phyloP scores from a whole-genome alignment of 140 eudicot species.

The Erigeron philadelphicus region DNA sequence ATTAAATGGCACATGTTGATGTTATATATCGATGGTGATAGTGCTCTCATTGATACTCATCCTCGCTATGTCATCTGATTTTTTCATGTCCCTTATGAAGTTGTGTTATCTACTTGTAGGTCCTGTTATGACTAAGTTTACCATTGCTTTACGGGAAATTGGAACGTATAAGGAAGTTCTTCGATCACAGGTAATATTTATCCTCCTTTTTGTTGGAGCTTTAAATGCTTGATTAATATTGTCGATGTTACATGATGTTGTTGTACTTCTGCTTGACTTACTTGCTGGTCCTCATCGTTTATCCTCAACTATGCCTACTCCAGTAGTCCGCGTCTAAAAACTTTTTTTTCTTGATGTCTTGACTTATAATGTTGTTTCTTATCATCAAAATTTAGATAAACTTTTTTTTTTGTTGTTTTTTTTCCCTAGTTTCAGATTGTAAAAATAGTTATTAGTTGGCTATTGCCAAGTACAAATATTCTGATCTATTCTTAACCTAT shows the following conservation, averaged over 20 bases:
- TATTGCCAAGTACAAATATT: conserved; percentile 1
- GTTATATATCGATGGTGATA: not conserved
- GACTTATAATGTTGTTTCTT: not conserved
- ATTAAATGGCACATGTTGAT: not conserved
- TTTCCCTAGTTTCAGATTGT: not conserved
- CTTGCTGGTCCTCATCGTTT: not conserved
- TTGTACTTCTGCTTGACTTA: not conserved
- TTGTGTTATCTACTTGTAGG: conserved; percentile 40
- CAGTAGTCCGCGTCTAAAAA: not conserved
- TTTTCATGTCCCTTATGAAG: conserved; percentile 12
- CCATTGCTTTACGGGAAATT: conserved; percentile 79
- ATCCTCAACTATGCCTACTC: not conserved
- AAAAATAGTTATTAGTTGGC: not conserved
- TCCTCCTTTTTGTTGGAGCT: not conserved
- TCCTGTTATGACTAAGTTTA: conserved; percentile 85
- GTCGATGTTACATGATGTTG: not conserved
- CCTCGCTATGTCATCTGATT: not conserved
- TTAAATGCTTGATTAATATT: not conserved
- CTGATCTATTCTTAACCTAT: not conserved
- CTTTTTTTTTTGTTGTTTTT: not conserved
- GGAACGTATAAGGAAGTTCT: conserved; percentile 91
- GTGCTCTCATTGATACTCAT: not conserved
- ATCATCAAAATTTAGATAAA: not conserved
- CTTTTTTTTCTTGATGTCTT: not conserved
- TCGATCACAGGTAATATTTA: conserved; percentile 63